Conservation (phyloP, 2,329 filamentous ascomycete genomes). For the Aspergillus sp. region DNA sequence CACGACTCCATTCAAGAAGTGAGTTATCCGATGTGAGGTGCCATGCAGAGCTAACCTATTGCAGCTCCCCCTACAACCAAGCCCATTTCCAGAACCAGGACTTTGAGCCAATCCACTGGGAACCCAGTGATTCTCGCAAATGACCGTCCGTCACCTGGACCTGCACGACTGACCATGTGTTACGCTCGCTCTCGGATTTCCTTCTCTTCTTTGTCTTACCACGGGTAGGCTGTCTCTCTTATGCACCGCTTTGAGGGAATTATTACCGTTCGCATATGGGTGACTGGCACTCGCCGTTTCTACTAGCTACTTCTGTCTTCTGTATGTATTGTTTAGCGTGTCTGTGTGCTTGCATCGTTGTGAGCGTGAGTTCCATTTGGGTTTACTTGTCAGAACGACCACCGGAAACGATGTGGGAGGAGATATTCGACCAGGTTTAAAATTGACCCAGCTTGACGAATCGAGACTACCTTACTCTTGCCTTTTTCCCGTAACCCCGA, state of each 20-base stretch:
- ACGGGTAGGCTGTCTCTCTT: constrained; percentile 1
- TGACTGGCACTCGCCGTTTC: neutral
- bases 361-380: constrained; percentile 13
- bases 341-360: constrained; percentile 18
- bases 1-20: constrained; percentile 43
- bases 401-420: constrained; percentile 5
- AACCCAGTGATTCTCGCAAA: constrained; percentile 38
- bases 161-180: constrained; percentile 1
- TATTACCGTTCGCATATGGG: constrained; percentile 2
- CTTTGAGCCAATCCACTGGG: constrained; percentile 46
- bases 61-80: constrained; percentile 44
- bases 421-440: neutral
- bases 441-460: neutral
- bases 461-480: neutral
- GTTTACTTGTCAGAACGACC: neutral
- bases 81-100: constrained; percentile 47
- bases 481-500: too few relatives aligned
- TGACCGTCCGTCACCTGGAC: constrained; percentile 8
- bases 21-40: constrained; percentile 9
- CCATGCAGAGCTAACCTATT: constrained; percentile 1
- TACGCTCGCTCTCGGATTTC: neutral
- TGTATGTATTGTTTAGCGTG: constrained; percentile 15
- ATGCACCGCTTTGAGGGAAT: neutral
- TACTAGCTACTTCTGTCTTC: neutral
- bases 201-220: neutral